A percentile compares a stretch with the other conserved stretches of the same genome.
Evolutionary conservation across 2,329 filamentous ascomycete species (phyloP).

Genomic region (Neurospora sp.): DNA sequence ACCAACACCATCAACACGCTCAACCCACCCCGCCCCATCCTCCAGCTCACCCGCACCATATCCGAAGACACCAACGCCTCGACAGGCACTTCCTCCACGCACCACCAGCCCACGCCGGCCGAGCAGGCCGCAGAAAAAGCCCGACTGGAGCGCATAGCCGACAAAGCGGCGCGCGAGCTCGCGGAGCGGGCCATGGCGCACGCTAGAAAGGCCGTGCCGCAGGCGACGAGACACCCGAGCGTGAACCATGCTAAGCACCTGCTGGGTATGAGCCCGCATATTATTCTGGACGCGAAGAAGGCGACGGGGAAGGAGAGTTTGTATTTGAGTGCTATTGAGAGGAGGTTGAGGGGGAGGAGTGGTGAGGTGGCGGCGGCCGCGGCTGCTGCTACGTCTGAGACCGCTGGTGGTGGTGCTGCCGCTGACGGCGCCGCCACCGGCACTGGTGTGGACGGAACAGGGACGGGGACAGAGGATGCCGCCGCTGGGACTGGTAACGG

Average conservation of each 20-base stretch:
- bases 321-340: constrained; percentile 53
- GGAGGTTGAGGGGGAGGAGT: constrained; percentile 30
- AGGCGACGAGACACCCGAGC: constrained; percentile 44
- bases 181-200: constrained; percentile 48
- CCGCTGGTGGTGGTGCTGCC: too few relatives aligned
- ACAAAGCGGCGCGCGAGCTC: constrained; percentile 43
- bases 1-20: constrained; percentile 3
- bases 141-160: constrained; percentile 49
- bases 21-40: constrained; percentile 1
- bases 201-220: constrained; percentile 39
- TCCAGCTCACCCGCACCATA: constrained; percentile 8
- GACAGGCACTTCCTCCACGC: constrained; percentile 13
- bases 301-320: constrained; percentile 69
- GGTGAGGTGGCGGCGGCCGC: constrained; percentile 6
- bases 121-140: constrained; percentile 51
- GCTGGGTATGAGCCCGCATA: constrained; percentile 47
- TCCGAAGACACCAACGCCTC: constrained; percentile 8
- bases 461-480: background rate
- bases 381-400: constrained; percentile 12
- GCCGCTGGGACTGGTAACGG: background rate
- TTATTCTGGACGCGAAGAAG: constrained; percentile 70
- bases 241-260: constrained; percentile 48
- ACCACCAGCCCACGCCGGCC: constrained; percentile 29
- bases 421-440: background rate
- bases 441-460: background rate